A percentile compares a stretch with the other conserved stretches of the same genome.
Conservation (phyloP, 1,284 basidiomycete species). For the Ganoderma lingzhi region DNA sequence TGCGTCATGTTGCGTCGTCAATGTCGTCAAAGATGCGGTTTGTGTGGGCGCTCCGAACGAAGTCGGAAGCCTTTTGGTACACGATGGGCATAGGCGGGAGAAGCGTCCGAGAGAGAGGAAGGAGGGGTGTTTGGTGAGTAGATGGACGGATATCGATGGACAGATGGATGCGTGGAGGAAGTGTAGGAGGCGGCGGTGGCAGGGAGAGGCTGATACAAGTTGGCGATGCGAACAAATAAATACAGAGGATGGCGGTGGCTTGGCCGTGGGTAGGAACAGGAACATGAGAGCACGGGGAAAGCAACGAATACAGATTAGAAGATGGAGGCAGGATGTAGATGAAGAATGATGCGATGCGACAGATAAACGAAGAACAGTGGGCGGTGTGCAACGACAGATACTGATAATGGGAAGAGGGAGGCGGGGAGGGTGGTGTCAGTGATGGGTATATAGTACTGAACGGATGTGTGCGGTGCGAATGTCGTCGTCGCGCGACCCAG, state of each 20-base stretch:
- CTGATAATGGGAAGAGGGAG: neutral
- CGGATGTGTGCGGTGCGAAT: neutral
- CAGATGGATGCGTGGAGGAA: neutral
- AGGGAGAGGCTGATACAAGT: neutral
- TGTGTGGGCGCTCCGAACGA: neutral
- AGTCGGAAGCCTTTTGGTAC: neutral
- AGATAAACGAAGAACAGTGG: neutral
- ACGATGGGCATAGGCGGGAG: neutral
- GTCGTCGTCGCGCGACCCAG: neutral
- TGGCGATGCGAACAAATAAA: constrained; percentile 6
- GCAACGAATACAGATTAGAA: neutral
- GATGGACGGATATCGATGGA: neutral
- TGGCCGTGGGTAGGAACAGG: neutral
- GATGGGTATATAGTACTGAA: neutral
- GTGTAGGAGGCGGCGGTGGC: neutral
- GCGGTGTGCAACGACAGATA: neutral
- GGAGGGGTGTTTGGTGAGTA: neutral
- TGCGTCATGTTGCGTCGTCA: constrained; percentile 22
- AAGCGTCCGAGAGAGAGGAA: neutral
- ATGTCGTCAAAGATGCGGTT: constrained; percentile 15
- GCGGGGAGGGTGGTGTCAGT: neutral
- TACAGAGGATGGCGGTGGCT: neutral
- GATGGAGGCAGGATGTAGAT: neutral
- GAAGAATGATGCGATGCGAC: constrained; percentile 4
- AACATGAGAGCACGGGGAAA: neutral